Conservation (phyloP, 75 land plant species). For the Pinus albicaulis region DNA sequence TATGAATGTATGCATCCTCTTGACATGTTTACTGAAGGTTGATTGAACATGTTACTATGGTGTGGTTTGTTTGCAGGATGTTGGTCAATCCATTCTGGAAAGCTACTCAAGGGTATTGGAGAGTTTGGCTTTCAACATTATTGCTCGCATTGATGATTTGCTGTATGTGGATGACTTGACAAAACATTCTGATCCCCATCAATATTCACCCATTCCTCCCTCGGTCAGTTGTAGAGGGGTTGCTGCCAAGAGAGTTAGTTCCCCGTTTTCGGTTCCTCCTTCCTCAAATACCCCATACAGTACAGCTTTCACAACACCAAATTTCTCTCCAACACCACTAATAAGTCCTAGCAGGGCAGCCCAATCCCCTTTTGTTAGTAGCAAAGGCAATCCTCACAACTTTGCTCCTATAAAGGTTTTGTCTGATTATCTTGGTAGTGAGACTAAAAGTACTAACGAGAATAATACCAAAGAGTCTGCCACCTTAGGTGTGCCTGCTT, state of each 20-base stretch:
- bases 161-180: slow-evolving; percentile 75
- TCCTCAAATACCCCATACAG: slow-evolving; percentile 46
- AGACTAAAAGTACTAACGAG: slow-evolving; percentile 4
- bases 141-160: slow-evolving; percentile 90
- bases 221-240: slow-evolving; percentile 33
- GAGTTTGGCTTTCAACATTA: slow-evolving; percentile 87
- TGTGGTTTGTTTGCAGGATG: slow-evolving; percentile 61
- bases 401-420: slow-evolving; percentile 14
- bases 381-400: slow-evolving; percentile 6
- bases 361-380: slow-evolving; percentile 32
- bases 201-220: slow-evolving; percentile 18
- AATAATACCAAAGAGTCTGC: slow-evolving; percentile 7
- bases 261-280: slow-evolving; percentile 34
- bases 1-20: neutral
- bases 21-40: neutral
- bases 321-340: slow-evolving; percentile 42
- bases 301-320: slow-evolving; percentile 48
- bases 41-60: neutral
- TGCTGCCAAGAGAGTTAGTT: slow-evolving; percentile 31
- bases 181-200: slow-evolving; percentile 47
- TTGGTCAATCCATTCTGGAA: slow-evolving; percentile 92
- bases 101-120: slow-evolving; percentile 97
- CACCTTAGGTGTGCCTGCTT: neutral
- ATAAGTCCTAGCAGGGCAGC: slow-evolving; percentile 43
- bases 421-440: slow-evolving; percentile 21